Conservation (phyloP, 441 rosid species). For the Gossypium laxum region DNA sequence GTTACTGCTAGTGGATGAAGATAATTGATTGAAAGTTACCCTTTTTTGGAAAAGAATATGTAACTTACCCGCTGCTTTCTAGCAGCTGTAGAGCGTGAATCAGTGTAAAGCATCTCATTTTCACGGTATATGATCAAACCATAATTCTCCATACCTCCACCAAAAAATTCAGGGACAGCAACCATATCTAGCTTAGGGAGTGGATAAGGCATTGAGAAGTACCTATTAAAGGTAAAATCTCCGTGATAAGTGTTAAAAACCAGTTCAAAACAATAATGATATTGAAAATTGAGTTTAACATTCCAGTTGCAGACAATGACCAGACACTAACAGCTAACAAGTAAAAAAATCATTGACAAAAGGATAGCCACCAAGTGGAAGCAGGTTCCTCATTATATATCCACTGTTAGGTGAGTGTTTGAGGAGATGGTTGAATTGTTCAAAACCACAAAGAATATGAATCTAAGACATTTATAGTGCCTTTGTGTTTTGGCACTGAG, state of each 20-base stretch:
- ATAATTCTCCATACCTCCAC: constrained; percentile 96
- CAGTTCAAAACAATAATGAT: background rate
- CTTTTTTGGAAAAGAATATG: background rate
- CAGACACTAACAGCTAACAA: too few relatives aligned
- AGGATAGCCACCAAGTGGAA: background rate
- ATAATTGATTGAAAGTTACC: background rate
- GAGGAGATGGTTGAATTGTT: background rate
- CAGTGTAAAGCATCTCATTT: constrained; percentile 72
- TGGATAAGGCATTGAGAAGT: constrained; percentile 75
- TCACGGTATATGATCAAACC: constrained; percentile 89
- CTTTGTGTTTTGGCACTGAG: too few relatives aligned
- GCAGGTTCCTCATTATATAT: background rate
- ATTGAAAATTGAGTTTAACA: too few relatives aligned
- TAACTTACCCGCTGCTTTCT: constrained; percentile 51
- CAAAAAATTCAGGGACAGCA: constrained; percentile 91
- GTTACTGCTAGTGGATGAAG: background rate
- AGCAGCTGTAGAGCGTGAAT: constrained; percentile 79
- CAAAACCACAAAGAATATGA: background rate
- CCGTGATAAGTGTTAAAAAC: constrained; percentile 2
- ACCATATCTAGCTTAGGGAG: constrained; percentile 92
- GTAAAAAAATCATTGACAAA: too few relatives aligned
- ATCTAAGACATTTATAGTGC: background rate
- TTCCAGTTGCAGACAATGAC: too few relatives aligned
- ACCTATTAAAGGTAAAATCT: constrained; percentile 30
- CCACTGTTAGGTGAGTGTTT: background rate